Percentiles rank a stretch among this genome's conserved stretches.
Conservation (phyloP, 192 early-diverging fungal species). For the Diversispora epigaea region DNA sequence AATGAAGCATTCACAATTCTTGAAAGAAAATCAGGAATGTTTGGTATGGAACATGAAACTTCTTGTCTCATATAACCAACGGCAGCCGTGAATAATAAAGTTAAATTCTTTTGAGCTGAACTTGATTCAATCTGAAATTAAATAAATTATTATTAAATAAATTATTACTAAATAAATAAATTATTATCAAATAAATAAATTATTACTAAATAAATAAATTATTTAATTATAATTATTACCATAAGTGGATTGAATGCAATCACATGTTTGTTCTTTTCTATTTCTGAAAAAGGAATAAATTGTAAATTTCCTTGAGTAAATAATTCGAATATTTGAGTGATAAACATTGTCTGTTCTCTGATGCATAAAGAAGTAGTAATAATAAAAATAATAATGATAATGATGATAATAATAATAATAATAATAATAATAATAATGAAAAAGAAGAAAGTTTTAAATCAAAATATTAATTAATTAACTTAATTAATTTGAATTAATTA, state of each 20-base stretch:
- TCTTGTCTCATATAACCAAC: conserved; percentile 34
- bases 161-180: no score
- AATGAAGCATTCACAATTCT: conserved; percentile 45
- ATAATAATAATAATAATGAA: no score
- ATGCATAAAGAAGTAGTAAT: not conserved
- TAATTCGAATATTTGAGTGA: conserved; percentile 47
- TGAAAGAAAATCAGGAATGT: conserved; percentile 46
- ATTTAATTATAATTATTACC: not conserved
- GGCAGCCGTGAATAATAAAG: conserved; percentile 30
- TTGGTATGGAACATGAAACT: conserved; percentile 48
- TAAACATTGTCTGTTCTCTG: conserved; percentile 45
- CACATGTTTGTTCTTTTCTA: not conserved
- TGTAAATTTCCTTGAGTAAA: conserved; percentile 45
- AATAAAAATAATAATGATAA: no score
- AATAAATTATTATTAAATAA: not conserved
- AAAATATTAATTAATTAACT: no score
- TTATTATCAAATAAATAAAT: no score
- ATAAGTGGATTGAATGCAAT: not conserved
- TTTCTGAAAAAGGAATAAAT: conserved; percentile 16
- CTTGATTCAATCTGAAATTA: conserved; percentile 22
- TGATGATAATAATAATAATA: no score
- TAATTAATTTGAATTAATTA: no score
- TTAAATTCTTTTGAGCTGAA: conserved; percentile 25
- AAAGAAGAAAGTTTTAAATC: no score
- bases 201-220: no score